These are phyloP conservation scores for Calonectria leucothoes DNA, from an alignment of 2,329 filamentous ascomycete genomes.

Conservation along the genomic window DNA sequence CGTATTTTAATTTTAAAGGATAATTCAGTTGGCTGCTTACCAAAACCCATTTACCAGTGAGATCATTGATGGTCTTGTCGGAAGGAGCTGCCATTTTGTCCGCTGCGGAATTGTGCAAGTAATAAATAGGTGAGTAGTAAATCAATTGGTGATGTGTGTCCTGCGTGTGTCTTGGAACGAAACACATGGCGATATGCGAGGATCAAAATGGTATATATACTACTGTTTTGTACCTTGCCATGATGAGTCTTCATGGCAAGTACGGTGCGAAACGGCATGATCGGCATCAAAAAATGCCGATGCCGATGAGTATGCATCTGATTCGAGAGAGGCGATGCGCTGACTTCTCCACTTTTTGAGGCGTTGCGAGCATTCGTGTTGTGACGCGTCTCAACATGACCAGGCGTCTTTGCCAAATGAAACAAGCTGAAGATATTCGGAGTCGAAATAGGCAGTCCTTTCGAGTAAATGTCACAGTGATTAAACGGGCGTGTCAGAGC, in stretches of 20 bases:
- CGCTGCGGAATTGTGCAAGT: background rate
- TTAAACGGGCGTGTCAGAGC: background rate
- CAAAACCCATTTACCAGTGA: slow-evolving; percentile 77
- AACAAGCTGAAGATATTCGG: background rate
- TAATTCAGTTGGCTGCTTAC: slow-evolving; percentile 61
- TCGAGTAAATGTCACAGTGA: background rate
- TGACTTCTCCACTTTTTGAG: background rate
- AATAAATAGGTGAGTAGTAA: background rate
- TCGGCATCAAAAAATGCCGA: background rate
- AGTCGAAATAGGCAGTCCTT: background rate
- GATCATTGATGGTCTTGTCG: slow-evolving; percentile 73
- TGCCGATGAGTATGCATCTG: background rate
- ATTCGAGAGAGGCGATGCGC: background rate
- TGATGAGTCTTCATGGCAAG: background rate
- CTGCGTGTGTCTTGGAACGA: background rate
- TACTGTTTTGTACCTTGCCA: background rate
- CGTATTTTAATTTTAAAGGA: no score
- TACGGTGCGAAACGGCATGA: background rate
- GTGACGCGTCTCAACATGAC: background rate
- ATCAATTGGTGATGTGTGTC: no score
- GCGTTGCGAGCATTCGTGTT: background rate
- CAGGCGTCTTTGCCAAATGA: background rate
- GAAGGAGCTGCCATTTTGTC: slow-evolving; percentile 76
- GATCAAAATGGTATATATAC: background rate
- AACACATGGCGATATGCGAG: background rate